Conservation (phyloP, 345 rosid species). For the Mercurialis annua region DNA sequence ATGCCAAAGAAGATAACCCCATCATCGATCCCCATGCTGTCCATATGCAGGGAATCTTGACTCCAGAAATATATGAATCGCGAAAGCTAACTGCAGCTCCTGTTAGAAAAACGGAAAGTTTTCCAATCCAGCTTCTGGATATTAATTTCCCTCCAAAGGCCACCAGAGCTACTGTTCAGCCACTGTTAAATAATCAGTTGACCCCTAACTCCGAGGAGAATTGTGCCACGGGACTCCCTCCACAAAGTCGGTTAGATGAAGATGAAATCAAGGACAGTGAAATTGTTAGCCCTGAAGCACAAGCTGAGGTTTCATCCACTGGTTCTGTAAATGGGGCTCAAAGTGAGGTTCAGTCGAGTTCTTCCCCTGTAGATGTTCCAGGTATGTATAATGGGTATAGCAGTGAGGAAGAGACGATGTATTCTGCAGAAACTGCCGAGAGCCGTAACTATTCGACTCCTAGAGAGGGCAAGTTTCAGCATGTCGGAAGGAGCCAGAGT, state of each 20-base stretch:
- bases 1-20: constrained; percentile 43
- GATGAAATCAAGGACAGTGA: constrained; percentile 23
- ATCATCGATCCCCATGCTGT: constrained; percentile 40
- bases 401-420: constrained; percentile 93
- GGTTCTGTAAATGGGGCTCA: constrained; percentile 64
- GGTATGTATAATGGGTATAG: constrained; percentile 49
- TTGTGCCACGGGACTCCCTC: constrained; percentile 26
- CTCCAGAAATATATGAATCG: constrained; percentile 87
- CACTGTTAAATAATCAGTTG: constrained; percentile 29
- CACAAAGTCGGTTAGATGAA: constrained; percentile 26
- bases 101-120: constrained; percentile 49
- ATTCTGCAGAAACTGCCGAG: constrained; percentile 97
- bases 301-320: constrained; percentile 56
- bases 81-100: constrained; percentile 67
- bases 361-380: constrained; percentile 40
- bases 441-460: constrained; percentile 91
- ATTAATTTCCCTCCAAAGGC: constrained; percentile 76
- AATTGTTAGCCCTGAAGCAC: constrained; percentile 18
- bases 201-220: constrained; percentile 34
- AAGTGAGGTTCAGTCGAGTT: constrained; percentile 62
- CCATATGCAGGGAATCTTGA: constrained; percentile 73
- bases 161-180: constrained; percentile 30
- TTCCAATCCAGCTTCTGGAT: constrained; percentile 70
- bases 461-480: constrained; percentile 56
- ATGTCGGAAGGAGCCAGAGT: constrained; percentile 88